Percentiles rank a stretch among this genome's conserved stretches.
phyloP scores from a whole-genome alignment of 2,329 filamentous ascomycete genomes.

The Tolypocladium album region DNA sequence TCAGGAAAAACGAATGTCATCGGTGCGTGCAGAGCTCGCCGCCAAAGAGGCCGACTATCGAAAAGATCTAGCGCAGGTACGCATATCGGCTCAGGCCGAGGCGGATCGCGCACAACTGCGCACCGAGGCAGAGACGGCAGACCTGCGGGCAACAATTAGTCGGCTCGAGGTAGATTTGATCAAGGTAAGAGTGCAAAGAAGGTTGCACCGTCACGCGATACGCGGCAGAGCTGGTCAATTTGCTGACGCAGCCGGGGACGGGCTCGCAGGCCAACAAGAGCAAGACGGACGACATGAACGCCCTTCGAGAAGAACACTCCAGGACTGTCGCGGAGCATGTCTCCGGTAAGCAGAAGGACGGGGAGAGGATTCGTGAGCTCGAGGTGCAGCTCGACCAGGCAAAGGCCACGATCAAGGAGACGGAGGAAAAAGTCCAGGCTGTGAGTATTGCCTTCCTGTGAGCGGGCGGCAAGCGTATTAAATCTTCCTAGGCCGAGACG shows the following conservation, averaged over 20 bases:
- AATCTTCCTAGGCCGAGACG: conserved; percentile 16
- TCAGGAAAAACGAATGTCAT: conserved; percentile 10
- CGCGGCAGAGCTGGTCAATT: not conserved
- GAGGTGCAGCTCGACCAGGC: conserved; percentile 15
- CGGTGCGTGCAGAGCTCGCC: conserved; percentile 7
- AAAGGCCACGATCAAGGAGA: conserved; percentile 8
- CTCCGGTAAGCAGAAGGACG: conserved; percentile 11
- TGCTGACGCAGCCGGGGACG: not conserved
- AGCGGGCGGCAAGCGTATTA: not conserved
- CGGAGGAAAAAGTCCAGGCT: conserved; percentile 12
- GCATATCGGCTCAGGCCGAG: conserved; percentile 37
- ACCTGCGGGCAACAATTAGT: conserved; percentile 49
- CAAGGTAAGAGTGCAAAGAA: conserved; percentile 31
- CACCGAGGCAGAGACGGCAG: conserved; percentile 51
- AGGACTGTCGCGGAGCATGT: conserved; percentile 26
- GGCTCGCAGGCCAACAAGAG: conserved; percentile 44
- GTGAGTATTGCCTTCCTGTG: conserved; percentile 9
- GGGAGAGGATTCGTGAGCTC: conserved; percentile 13
- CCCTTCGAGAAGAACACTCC: conserved; percentile 30
- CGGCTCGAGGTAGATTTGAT: conserved; percentile 51
- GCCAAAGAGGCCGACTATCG: conserved; percentile 16
- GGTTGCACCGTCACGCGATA: not conserved
- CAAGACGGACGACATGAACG: conserved; percentile 48
- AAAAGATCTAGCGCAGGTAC: conserved; percentile 31
- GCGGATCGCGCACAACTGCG: conserved; percentile 35